Evolutionary conservation across 2,329 filamentous ascomycete genomes (phyloP).

Genomic region (Pezicula carpinea): DNA sequence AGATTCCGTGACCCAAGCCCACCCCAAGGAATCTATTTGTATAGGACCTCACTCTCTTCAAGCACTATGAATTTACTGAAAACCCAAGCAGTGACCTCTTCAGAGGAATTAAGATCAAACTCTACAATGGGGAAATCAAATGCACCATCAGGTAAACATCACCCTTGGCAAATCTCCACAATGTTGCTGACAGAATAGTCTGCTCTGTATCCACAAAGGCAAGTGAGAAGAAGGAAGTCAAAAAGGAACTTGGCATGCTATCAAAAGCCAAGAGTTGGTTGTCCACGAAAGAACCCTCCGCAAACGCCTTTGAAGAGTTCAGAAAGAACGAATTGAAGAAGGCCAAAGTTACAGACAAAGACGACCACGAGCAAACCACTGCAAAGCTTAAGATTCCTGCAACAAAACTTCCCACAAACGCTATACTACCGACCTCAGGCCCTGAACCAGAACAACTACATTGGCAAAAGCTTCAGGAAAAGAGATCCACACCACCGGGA

Average conservation of each 20-base stretch:
- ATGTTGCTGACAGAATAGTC: too few species aligned
- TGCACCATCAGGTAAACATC: too few species aligned
- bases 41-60: too few species aligned
- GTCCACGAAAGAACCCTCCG: not conserved
- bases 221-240: not conserved
- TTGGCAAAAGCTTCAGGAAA: not conserved
- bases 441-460: not conserved
- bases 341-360: not conserved
- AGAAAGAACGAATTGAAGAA: not conserved
- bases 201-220: too few species aligned
- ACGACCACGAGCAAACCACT: not conserved
- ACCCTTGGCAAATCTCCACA: too few species aligned
- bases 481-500: not conserved
- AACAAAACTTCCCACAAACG: not conserved
- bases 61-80: too few species aligned
- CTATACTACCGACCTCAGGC: not conserved
- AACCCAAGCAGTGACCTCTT: too few species aligned
- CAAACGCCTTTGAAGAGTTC: not conserved
- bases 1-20: too few species aligned
- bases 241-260: not conserved
- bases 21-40: too few species aligned
- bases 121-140: too few species aligned
- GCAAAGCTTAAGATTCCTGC: not conserved
- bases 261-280: too few species aligned
- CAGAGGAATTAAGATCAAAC: too few species aligned